A percentile compares a stretch with the other conserved stretches of the same genome.
Evolutionary conservation across 805 yeast species (phyloP).

Genomic region (Wickerhamiella dianesei): DNA sequence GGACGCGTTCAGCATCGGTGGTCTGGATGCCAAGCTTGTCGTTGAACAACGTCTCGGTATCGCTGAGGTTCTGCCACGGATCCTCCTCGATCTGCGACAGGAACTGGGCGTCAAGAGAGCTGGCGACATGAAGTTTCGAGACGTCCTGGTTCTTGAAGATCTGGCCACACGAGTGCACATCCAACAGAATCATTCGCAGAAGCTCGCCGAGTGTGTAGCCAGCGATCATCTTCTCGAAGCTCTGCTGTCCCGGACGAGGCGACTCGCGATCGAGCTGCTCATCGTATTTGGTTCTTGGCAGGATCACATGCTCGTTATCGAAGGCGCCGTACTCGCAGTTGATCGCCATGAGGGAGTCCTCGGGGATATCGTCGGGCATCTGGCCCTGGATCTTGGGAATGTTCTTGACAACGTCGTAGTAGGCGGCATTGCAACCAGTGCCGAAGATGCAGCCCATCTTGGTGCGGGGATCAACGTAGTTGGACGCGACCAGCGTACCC

Average conservation of each 20-base stretch:
- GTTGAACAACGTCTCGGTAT: constrained; percentile 54
- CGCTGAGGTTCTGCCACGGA: constrained; percentile 69
- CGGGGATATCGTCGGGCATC: constrained; percentile 47
- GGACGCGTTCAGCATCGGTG: constrained; percentile 62
- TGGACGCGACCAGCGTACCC: constrained; percentile 91
- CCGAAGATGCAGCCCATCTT: constrained; percentile 95
- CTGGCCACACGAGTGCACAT: constrained; percentile 48
- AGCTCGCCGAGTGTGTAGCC: constrained; percentile 95
- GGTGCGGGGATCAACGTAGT: constrained; percentile 77
- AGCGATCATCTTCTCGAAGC: constrained; percentile 93
- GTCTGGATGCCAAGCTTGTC: constrained; percentile 47
- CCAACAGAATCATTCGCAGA: constrained; percentile 65
- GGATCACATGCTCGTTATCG: constrained; percentile 70
- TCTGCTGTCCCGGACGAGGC: constrained; percentile 93
- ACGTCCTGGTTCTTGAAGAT: constrained; percentile 62
- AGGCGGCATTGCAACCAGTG: constrained; percentile 96
- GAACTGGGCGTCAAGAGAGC: constrained; percentile 77
- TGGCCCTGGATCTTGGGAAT: constrained; percentile 73
- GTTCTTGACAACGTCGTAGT: constrained; percentile 59
- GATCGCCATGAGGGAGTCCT: constrained; percentile 74
- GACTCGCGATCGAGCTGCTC: constrained; percentile 64
- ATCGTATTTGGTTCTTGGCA: constrained; percentile 89
- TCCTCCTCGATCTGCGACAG: constrained; percentile 82
- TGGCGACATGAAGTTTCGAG: constrained; percentile 45
- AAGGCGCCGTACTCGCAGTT: constrained; percentile 98